phyloP scores from a whole-genome alignment of 768 basidiomycete genomes.

The Kwoniella heveanensis region DNA sequence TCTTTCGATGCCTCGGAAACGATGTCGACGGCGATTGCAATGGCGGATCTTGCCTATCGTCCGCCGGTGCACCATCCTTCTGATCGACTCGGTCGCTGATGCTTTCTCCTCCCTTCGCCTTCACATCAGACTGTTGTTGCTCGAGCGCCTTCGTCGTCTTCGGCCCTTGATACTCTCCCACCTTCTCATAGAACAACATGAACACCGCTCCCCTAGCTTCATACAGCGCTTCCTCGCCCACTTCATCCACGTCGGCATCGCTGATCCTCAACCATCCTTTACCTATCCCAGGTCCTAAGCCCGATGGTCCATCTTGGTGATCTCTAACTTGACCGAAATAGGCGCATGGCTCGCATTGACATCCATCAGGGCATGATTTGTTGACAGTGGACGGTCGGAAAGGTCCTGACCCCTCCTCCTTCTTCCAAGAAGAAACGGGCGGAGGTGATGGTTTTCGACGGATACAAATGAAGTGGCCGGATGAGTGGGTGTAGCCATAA shows the following conservation, averaged over 20 bases:
- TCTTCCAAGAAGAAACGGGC: not conserved
- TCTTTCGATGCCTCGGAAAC: too few species aligned
- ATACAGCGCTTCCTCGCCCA: constrained; percentile 62
- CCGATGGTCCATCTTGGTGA: constrained; percentile 52
- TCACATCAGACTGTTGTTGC: too few species aligned
- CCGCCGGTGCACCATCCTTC: too few species aligned
- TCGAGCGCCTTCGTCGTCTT: too few species aligned
- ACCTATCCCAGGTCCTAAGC: constrained; percentile 14
- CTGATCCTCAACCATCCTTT: constrained; percentile 81
- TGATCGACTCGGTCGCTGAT: too few species aligned
- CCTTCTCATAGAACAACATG: constrained; percentile 92
- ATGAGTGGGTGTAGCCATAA: constrained; percentile 80
- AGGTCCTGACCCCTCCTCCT: constrained; percentile 42
- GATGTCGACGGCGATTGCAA: too few species aligned
- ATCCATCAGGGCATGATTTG: constrained; percentile 60
- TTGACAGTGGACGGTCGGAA: constrained; percentile 58
- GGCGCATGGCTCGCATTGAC: constrained; percentile 61
- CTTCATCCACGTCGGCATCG: constrained; percentile 67
- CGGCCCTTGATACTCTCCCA: constrained; percentile 49
- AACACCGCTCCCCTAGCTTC: constrained; percentile 66
- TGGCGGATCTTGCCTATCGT: not conserved
- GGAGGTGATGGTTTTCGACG: constrained; percentile 68
- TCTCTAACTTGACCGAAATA: constrained; percentile 65
- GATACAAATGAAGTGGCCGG: constrained; percentile 92
- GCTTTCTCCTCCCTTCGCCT: too few species aligned